phyloP scores from a whole-genome alignment of 1,139 yeast genomes.

The Nakaseomyces kungkrabaensis region DNA sequence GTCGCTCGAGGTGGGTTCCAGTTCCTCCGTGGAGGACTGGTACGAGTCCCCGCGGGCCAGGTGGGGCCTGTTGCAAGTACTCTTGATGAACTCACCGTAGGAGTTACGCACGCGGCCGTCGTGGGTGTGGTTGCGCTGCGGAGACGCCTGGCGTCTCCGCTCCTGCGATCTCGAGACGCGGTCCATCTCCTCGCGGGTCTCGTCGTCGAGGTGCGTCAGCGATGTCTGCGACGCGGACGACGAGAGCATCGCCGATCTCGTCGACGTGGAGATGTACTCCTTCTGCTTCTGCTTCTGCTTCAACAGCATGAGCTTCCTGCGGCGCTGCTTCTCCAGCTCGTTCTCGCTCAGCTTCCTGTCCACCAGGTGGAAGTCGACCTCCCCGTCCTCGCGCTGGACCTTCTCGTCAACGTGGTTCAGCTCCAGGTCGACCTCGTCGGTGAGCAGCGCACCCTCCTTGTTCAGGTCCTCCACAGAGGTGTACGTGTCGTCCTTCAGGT shows the following conservation, averaged over 20 bases:
- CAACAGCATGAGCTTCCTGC: not conserved
- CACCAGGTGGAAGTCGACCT: not conserved
- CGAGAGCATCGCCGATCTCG: not conserved
- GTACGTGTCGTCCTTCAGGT: slow-evolving; percentile 9
- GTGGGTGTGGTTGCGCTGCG: not conserved
- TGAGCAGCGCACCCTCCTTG: slow-evolving; percentile 26
- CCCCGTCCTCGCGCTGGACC: not conserved
- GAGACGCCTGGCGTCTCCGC: not conserved
- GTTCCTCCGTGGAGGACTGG: slow-evolving; percentile 12
- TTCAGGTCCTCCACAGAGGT: slow-evolving; percentile 25
- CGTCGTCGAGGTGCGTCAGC: slow-evolving; percentile 1
- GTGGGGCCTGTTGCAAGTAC: slow-evolving; percentile 23
- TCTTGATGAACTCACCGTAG: slow-evolving; percentile 22
- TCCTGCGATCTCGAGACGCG: not conserved
- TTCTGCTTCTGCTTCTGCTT: slow-evolving; percentile 1
- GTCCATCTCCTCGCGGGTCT: slow-evolving; percentile 2
- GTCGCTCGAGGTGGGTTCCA: not conserved
- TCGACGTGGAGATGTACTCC: not conserved
- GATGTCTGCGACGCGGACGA: not conserved
- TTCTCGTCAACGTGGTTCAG: slow-evolving; percentile 4
- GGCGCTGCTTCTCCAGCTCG: slow-evolving; percentile 1
- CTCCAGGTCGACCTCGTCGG: slow-evolving; percentile 26
- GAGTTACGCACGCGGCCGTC: slow-evolving; percentile 19
- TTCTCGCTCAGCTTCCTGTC: not conserved
- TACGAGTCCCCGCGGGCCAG: slow-evolving; percentile 28